A percentile compares a stretch with the other conserved stretches of the same genome.
These are phyloP conservation scores for Pseudozyma pruni DNA, from an alignment of 1,284 basidiomycete genomes.

Conservation along the genomic window DNA sequence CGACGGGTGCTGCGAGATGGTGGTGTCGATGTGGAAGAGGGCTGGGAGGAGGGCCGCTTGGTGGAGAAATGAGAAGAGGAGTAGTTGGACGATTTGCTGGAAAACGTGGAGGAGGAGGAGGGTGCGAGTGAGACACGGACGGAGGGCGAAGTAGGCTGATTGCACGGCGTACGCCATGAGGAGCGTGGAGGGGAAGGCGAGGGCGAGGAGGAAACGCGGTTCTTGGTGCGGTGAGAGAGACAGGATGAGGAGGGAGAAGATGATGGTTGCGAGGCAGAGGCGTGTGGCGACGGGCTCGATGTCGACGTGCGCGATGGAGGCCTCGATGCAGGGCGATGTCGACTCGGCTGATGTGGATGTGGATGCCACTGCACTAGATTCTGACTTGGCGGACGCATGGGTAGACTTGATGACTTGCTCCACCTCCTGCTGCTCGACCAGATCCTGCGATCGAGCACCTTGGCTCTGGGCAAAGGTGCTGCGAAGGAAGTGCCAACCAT, in stretches of 20 bases:
- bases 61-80: constrained; percentile 49
- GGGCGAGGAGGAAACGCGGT: constrained; percentile 67
- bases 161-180: constrained; percentile 34
- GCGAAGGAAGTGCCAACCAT: constrained; percentile 1
- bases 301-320: constrained; percentile 9
- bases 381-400: neutral
- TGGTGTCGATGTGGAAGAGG: constrained; percentile 29
- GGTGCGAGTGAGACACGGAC: constrained; percentile 17
- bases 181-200: constrained; percentile 56
- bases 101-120: constrained; percentile 17
- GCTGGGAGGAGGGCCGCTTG: constrained; percentile 45
- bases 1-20: constrained; percentile 9
- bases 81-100: constrained; percentile 35
- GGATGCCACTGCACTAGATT: neutral
- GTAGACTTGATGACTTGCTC: neutral
- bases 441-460: neutral
- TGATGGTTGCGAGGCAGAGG: constrained; percentile 16
- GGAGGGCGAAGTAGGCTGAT: constrained; percentile 12
- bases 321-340: neutral
- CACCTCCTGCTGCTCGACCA: constrained; percentile 1
- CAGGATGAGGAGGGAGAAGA: constrained; percentile 47
- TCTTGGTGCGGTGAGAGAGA: constrained; percentile 68
- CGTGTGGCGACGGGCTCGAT: constrained; percentile 7
- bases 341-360: too few species aligned
- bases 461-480: neutral